phyloP scores from a whole-genome alignment of 192 early-diverging fungal genomes.

The Coemansia sp. region DNA sequence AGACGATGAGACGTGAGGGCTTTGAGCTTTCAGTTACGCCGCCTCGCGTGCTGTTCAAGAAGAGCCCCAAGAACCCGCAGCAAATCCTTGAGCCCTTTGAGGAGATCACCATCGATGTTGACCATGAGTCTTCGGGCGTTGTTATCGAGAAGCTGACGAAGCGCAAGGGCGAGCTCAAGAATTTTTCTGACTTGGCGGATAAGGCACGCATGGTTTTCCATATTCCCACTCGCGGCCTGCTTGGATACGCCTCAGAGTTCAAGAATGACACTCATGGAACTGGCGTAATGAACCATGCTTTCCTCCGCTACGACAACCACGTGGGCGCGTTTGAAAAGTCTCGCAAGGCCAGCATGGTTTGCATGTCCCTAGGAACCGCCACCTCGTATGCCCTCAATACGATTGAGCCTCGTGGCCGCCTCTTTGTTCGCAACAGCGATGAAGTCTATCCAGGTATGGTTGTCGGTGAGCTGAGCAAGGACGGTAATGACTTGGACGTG shows the following conservation, averaged over 20 bases:
- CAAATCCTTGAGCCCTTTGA: conserved; percentile 75
- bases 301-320: conserved; percentile 70
- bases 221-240: conserved; percentile 76
- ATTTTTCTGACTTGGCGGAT: conserved; percentile 66
- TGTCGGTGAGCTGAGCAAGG: conserved; percentile 77
- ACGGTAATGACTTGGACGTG: conserved; percentile 72
- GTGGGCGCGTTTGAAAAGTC: conserved; percentile 70
- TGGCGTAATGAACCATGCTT: conserved; percentile 77
- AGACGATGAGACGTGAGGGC: conserved; percentile 88
- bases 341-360: conserved; percentile 76
- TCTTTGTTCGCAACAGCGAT: conserved; percentile 72
- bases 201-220: conserved; percentile 76
- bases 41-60: conserved; percentile 77
- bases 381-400: conserved; percentile 73
- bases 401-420: conserved; percentile 75
- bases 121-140: conserved; percentile 65
- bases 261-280: conserved; percentile 85
- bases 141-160: conserved; percentile 84
- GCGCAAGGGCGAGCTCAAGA: conserved; percentile 80
- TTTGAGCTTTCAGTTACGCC: conserved; percentile 82
- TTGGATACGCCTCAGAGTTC: conserved; percentile 84
- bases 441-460: conserved; percentile 85
- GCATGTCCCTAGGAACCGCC: conserved; percentile 63
- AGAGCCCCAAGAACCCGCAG: conserved; percentile 53
- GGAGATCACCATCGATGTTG: conserved; percentile 80